Conservation (phyloP, 371 early-diverging fungal species). For the Mortierella sp. region DNA sequence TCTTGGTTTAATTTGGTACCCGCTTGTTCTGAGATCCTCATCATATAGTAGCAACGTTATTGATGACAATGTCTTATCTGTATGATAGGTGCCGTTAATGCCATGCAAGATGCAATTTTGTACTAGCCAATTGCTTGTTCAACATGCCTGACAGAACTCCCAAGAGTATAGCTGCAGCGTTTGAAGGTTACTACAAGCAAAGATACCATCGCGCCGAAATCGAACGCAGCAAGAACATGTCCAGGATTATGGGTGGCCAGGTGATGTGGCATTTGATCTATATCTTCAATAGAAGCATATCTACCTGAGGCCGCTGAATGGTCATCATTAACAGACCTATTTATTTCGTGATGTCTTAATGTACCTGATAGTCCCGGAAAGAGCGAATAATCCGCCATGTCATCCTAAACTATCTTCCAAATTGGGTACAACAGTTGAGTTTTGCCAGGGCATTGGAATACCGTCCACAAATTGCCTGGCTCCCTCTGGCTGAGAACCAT, state of each 20-base stretch:
- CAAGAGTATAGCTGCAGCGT: neutral
- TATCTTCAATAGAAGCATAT: too few relatives aligned
- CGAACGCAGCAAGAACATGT: slow-evolving; percentile 1
- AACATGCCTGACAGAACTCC: neutral
- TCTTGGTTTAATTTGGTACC: neutral
- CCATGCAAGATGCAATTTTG: slow-evolving; percentile 12
- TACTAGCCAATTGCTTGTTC: slow-evolving; percentile 1
- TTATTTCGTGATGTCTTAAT: neutral
- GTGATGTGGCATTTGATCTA: neutral
- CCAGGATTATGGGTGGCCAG: slow-evolving; percentile 9
- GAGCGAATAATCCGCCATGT: slow-evolving; percentile 14
- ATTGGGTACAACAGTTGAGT: neutral
- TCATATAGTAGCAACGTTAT: neutral
- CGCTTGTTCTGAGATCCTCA: too few relatives aligned
- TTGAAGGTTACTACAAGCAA: neutral
- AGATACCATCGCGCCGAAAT: slow-evolving; percentile 2
- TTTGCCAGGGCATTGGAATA: slow-evolving; percentile 9
- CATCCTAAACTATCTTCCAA: slow-evolving; percentile 17
- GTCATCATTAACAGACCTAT: too few relatives aligned
- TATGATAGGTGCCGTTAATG: neutral
- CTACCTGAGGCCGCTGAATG: too few relatives aligned
- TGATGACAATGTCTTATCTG: neutral
- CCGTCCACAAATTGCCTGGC: slow-evolving; percentile 19
- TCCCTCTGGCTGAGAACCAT: slow-evolving; percentile 10
- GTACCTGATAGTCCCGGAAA: neutral